Evolutionary conservation across 2,329 filamentous ascomycete species (phyloP), one percentile per base, ranked within the genome.

Genomic region (Fusarium newnesense): DNA sequence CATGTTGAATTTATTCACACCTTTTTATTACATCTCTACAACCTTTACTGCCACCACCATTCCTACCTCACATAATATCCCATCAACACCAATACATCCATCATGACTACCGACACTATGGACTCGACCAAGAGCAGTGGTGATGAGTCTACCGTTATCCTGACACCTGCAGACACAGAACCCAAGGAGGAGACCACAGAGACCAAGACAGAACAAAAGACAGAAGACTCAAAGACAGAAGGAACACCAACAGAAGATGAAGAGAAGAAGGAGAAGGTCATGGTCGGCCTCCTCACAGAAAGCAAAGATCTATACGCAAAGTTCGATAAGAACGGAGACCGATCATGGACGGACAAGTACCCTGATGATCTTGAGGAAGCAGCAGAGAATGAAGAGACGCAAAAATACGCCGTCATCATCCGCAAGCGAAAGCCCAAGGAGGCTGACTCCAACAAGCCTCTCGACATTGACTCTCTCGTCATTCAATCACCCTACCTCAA

Each of bases 401-500:
- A 87, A 40, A 89, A 88, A 71, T 92, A 87, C 76, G 90, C 90
- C 4, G 82, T 91, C 54, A 81, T 92, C 34, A 85, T 90, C 2
- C 87, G 89, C 49, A 88, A 92, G 76, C 76, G 73, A 37, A 80
- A 80, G 64, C 83, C 85, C 62, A 89, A 87, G 80, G 86, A 86
- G 74, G 85, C 85, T 52, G 87, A 91, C 76, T 87, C 88, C 34
- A 85, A 87, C 63, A 91, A 90, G 78, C 88, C 87, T 50, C 85
- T 92, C 37, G 82, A 87, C 60, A 85, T 91, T 30, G 85, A 92
- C 75, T 90, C 88, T 52, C 87, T 93, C 65, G 85, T 92, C 49
- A 81, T 93, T 10, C 91, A 93, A 79, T 91, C 87, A 26, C 88
- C 90, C 4, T 83, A 86, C 60, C 81, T 93, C 47, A 91, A 90